A percentile compares a stretch with the other conserved stretches of the same genome.
phyloP scores from a whole-genome alignment of 1,284 basidiomycete species.

The Dichomitus squalens region DNA sequence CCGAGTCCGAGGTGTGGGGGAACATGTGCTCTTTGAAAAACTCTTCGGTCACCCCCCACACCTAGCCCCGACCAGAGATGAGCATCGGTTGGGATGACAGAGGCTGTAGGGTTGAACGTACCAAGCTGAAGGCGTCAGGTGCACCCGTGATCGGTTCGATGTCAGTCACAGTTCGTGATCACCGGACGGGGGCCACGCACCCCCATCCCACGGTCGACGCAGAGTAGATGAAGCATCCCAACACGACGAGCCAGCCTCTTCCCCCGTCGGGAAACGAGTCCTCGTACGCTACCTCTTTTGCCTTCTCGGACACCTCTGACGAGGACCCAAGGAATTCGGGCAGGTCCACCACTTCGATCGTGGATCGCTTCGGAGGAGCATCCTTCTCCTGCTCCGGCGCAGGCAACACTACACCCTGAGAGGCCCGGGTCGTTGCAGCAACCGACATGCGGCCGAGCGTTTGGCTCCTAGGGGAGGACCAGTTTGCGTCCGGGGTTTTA shows the following conservation, averaged over 20 bases:
- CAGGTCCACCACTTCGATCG: neutral
- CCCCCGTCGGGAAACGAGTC: constrained; percentile 21
- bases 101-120: neutral
- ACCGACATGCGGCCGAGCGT: neutral
- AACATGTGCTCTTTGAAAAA: constrained; percentile 28
- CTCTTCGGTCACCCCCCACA: constrained; percentile 31
- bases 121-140: constrained; percentile 9
- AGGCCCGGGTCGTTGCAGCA: no score
- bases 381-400: neutral
- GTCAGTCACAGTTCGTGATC: neutral
- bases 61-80: constrained; percentile 14
- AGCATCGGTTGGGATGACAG: neutral
- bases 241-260: constrained; percentile 24
- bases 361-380: neutral
- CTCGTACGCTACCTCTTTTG: neutral
- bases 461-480: neutral
- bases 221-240: constrained; percentile 26
- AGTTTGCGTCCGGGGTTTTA: no score
- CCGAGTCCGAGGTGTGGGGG: constrained; percentile 22
- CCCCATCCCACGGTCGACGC: constrained; percentile 23
- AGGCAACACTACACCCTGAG: neutral
- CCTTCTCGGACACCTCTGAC: neutral
- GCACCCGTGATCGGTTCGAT: neutral
- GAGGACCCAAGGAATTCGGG: neutral
- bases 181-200: constrained; percentile 19